phyloP scores from a whole-genome alignment of 108 stramenopile genomes.

The Cyclotella kingstonii region DNA sequence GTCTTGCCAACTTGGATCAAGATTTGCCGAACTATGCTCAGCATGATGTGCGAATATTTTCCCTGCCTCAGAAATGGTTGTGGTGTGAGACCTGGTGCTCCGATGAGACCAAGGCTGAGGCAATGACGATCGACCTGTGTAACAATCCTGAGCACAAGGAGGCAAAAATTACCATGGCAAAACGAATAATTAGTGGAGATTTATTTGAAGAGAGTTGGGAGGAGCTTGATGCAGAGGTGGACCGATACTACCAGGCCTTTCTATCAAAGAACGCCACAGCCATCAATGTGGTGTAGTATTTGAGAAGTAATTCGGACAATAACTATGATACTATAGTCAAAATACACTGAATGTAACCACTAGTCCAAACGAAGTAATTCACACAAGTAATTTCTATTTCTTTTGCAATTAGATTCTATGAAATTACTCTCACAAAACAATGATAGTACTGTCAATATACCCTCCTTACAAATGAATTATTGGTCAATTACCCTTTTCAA shows the following conservation, averaged over 20 bases:
- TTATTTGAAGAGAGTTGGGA: constrained; percentile 97
- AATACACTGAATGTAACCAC: no score
- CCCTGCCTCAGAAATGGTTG: constrained; percentile 97
- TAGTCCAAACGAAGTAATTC: no score
- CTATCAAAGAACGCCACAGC: no score
- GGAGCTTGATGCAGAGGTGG: constrained; percentile 94
- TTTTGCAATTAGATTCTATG: no score
- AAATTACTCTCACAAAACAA: no score
- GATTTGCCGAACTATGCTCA: constrained; percentile 99
- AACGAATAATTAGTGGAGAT: constrained; percentile 91
- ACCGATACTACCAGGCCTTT: constrained; percentile 23
- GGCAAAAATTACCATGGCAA: constrained; percentile 98
- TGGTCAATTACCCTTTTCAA: constrained; percentile 70
- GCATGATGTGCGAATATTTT: constrained; percentile 84
- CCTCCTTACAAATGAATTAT: no score
- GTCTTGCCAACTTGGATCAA: constrained; percentile 97
- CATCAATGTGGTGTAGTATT: no score
- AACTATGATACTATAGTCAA: no score
- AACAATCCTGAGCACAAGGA: constrained; percentile 99
- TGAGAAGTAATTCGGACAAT: no score
- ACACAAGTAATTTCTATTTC: no score
- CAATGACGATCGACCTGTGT: constrained; percentile 99
- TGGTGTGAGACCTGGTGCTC: constrained; percentile 99
- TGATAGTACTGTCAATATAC: no score
- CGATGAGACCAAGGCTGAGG: constrained; percentile 90